Percentiles rank a stretch among this genome's conserved stretches.
phyloP scores from a whole-genome alignment of 139 green algal species.

The Yamagishiella unicocca region DNA sequence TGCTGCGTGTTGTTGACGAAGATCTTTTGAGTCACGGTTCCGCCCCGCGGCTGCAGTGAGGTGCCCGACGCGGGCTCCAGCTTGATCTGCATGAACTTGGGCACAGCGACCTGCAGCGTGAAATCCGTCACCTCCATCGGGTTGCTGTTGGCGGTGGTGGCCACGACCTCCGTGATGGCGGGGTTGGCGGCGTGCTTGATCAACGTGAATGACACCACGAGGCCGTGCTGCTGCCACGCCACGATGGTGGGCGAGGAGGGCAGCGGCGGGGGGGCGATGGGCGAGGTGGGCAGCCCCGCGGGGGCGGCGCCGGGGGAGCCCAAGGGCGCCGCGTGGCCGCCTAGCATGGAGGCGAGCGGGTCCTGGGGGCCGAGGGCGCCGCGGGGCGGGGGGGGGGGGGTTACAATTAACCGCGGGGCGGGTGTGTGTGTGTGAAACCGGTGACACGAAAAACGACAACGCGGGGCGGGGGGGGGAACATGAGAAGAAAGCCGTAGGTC shows the following conservation, averaged over 20 bases:
- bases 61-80: constrained; percentile 82
- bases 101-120: constrained; percentile 93
- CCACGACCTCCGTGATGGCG: constrained; percentile 70
- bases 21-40: constrained; percentile 81
- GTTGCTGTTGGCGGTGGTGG: constrained; percentile 78
- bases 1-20: constrained; percentile 86
- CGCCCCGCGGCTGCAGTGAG: constrained; percentile 57
- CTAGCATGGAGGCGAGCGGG: constrained; percentile 29
- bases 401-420: no score
- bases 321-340: neutral
- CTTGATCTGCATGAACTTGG: constrained; percentile 87
- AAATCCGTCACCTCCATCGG: constrained; percentile 78
- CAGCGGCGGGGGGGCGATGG: neutral
- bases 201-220: constrained; percentile 79
- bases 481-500: no score
- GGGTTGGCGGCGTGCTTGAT: constrained; percentile 63
- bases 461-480: no score
- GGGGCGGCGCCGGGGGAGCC: neutral
- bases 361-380: neutral
- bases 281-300: neutral
- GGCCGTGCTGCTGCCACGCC: constrained; percentile 75
- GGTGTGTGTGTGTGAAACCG: no score
- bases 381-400: neutral
- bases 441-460: no score
- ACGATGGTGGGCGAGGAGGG: constrained; percentile 53